Percentiles rank a stretch among this genome's conserved stretches.
Evolutionary conservation across 768 basidiomycete genomes (phyloP).

Genomic region (Phylloporus sp.): DNA sequence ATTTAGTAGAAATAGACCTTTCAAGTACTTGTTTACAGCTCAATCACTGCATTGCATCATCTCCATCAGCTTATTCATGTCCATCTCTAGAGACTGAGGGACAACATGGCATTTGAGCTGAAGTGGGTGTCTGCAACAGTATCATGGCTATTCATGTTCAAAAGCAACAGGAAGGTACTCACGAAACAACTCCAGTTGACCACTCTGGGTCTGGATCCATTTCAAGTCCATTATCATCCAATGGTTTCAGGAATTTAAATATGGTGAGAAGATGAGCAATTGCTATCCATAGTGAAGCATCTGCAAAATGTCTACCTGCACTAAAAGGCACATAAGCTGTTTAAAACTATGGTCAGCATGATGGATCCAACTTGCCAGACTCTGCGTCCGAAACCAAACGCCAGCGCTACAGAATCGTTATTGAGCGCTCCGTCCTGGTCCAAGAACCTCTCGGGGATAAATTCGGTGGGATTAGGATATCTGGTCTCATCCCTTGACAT

Average conservation of each 20-base stretch:
- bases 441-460: slow-evolving; percentile 28
- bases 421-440: slow-evolving; percentile 22
- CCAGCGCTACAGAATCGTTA: slow-evolving; percentile 17
- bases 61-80: slow-evolving; percentile 12
- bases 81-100: slow-evolving; percentile 16
- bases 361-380: slow-evolving; percentile 15
- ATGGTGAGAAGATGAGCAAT: slow-evolving; percentile 26
- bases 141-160: slow-evolving; percentile 1
- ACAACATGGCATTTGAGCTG: slow-evolving; percentile 27
- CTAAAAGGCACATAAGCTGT: slow-evolving; percentile 13
- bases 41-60: slow-evolving; percentile 9
- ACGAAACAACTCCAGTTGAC: slow-evolving; percentile 29
- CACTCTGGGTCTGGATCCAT: slow-evolving; percentile 22
- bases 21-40: no score
- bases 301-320: slow-evolving; percentile 29
- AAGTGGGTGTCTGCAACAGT: slow-evolving; percentile 23
- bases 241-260: slow-evolving; percentile 28
- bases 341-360: background rate
- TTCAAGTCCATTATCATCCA: slow-evolving; percentile 26
- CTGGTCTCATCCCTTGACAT: slow-evolving; percentile 26
- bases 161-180: slow-evolving; percentile 3
- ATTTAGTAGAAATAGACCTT: no score
- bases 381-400: slow-evolving; percentile 30
- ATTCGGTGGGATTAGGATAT: slow-evolving; percentile 25
- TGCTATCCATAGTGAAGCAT: slow-evolving; percentile 31